A percentile compares a stretch with the other conserved stretches of the same genome.
Conservation (phyloP, 768 basidiomycete genomes). For the Tricholoma bakamatsutake region DNA sequence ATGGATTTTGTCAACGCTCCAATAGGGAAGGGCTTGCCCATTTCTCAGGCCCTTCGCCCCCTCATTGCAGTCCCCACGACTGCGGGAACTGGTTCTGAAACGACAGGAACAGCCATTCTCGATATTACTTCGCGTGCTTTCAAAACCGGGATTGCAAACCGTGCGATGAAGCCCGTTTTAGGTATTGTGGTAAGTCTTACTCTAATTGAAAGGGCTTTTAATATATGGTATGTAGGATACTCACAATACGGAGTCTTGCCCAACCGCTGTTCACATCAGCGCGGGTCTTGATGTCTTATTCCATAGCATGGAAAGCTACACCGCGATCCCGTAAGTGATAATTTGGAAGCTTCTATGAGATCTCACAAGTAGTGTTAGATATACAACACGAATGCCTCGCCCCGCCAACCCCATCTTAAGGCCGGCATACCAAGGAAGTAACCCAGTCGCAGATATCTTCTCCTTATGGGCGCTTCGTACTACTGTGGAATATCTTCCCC, state of each 20-base stretch:
- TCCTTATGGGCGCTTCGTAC: constrained; percentile 90
- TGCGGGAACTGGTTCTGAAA: constrained; percentile 90
- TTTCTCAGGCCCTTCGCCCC: constrained; percentile 67
- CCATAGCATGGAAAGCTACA: constrained; percentile 93
- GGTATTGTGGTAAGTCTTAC: constrained; percentile 59
- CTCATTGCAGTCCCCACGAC: constrained; percentile 77
- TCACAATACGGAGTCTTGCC: constrained; percentile 86
- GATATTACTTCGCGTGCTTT: constrained; percentile 89
- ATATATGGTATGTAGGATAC: constrained; percentile 48
- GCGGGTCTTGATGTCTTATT: constrained; percentile 95
- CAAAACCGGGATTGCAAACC: constrained; percentile 94
- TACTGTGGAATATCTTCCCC: constrained; percentile 84
- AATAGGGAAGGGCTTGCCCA: constrained; percentile 85
- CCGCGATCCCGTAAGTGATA: constrained; percentile 78
- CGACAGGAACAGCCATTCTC: constrained; percentile 91
- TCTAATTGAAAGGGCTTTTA: not conserved
- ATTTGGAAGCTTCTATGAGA: constrained; percentile 1
- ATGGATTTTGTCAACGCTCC: constrained; percentile 98
- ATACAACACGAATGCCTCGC: constrained; percentile 84
- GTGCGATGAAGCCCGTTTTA: constrained; percentile 85
- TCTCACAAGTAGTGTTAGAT: constrained; percentile 36
- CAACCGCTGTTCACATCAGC: constrained; percentile 88
- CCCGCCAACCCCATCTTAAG: constrained; percentile 86
- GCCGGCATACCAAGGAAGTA: constrained; percentile 91
- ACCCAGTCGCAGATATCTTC: constrained; percentile 94